phyloP scores from a whole-genome alignment of 2,329 filamentous ascomycete species.

The Metarhizium sp. region DNA sequence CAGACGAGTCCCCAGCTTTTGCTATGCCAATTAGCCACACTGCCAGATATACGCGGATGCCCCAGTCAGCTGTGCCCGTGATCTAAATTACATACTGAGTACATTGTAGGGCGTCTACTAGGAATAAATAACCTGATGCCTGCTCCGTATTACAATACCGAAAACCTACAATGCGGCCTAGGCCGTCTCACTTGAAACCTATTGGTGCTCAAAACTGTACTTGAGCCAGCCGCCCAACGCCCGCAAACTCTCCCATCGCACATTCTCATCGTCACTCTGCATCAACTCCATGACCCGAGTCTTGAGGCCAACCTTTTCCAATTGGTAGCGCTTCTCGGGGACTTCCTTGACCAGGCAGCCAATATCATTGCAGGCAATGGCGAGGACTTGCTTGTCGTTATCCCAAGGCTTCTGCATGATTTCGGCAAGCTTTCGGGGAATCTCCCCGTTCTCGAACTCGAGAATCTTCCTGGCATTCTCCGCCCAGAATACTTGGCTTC shows the following conservation, averaged over 20 bases:
- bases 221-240: conserved; percentile 62
- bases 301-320: conserved; percentile 82
- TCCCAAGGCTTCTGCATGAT: conserved; percentile 66
- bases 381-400: conserved; percentile 80
- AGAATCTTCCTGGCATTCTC: conserved; percentile 85
- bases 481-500: conserved; percentile 78
- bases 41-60: too few species aligned
- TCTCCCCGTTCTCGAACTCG: conserved; percentile 69
- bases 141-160: neutral
- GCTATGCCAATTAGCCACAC: neutral
- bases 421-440: conserved; percentile 73
- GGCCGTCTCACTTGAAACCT: conserved; percentile 9
- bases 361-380: conserved; percentile 88
- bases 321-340: conserved; percentile 67
- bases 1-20: too few species aligned
- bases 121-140: neutral
- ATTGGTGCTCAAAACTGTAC: conserved; percentile 46
- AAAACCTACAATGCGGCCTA: neutral
- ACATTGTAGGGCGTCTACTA: neutral
- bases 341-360: conserved; percentile 83
- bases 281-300: conserved; percentile 86
- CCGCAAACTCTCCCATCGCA: conserved; percentile 85
- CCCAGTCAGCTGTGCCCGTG: neutral
- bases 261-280: conserved; percentile 78
- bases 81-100: neutral